A percentile compares a stretch with the other conserved stretches of the same genome.
Conservation (phyloP, 192 early-diverging fungal genomes). For the Coemansia sp. region DNA sequence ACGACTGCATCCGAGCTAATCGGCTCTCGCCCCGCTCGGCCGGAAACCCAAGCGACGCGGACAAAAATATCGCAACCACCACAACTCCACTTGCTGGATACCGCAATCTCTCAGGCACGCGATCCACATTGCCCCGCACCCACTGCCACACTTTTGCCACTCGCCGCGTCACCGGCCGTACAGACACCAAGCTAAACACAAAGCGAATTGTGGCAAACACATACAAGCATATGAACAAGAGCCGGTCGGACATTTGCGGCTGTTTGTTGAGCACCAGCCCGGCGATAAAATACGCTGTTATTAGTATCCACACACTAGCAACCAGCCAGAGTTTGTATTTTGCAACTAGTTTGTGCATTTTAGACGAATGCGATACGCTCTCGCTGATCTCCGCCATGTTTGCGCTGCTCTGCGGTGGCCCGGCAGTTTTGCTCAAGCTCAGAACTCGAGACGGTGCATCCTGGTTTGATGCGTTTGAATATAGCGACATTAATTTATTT, state of each 20-base stretch:
- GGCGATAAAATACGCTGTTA: slow-evolving; percentile 67
- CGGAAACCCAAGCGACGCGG: slow-evolving; percentile 36
- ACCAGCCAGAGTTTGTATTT: neutral
- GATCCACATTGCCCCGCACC: neutral
- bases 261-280: slow-evolving; percentile 57
- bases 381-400: too few species aligned
- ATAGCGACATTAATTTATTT: too few species aligned
- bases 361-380: neutral
- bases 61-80: slow-evolving; percentile 60
- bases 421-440: too few species aligned
- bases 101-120: slow-evolving; percentile 41
- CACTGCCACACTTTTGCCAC: neutral
- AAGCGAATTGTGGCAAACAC: slow-evolving; percentile 55
- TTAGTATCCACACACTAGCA: slow-evolving; percentile 53
- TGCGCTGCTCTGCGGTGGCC: too few species aligned
- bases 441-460: too few species aligned
- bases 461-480: too few species aligned
- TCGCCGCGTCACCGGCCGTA: slow-evolving; percentile 23
- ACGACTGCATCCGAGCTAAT: slow-evolving; percentile 71
- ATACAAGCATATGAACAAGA: slow-evolving; percentile 56
- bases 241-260: slow-evolving; percentile 48
- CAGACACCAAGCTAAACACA: slow-evolving; percentile 46
- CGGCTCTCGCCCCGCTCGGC: slow-evolving; percentile 57
- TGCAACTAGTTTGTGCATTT: neutral
- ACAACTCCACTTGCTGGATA: slow-evolving; percentile 53